phyloP scores from a whole-genome alignment of 2,329 filamentous ascomycete species.

The Tolypocladium sp. region DNA sequence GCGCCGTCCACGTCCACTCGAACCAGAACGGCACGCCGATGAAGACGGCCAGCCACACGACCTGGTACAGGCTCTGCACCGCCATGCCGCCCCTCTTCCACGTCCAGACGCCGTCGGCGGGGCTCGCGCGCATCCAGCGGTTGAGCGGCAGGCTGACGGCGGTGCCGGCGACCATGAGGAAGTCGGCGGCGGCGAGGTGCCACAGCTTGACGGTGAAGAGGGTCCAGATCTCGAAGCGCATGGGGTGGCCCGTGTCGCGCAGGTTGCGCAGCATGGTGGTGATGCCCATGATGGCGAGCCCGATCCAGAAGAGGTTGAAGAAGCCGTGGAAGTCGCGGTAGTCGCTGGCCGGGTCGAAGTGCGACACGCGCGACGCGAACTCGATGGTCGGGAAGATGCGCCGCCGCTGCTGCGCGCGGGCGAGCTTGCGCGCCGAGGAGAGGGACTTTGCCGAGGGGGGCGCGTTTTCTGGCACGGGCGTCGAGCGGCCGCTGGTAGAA shows the following conservation, averaged over 20 bases:
- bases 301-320: conserved; percentile 98
- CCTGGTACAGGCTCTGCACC: conserved; percentile 76
- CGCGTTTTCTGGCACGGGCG: conserved; percentile 78
- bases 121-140: conserved; percentile 47
- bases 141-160: conserved; percentile 67
- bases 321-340: conserved; percentile 95
- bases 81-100: conserved; percentile 74
- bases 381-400: conserved; percentile 90
- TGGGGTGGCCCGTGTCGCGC: conserved; percentile 83
- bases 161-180: conserved; percentile 74
- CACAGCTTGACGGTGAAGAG: conserved; percentile 83
- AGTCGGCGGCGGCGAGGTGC: conserved; percentile 76
- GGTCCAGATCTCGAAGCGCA: conserved; percentile 80
- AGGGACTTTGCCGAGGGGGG: conserved; percentile 86
- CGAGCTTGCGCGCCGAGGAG: conserved; percentile 74
- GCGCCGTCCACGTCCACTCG: conserved; percentile 93
- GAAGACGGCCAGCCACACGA: conserved; percentile 73
- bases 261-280: conserved; percentile 89
- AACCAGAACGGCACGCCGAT: conserved; percentile 75
- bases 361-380: conserved; percentile 82
- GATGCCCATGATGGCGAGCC: conserved; percentile 90
- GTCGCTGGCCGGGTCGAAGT: conserved; percentile 88
- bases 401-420: conserved; percentile 69
- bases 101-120: conserved; percentile 43
- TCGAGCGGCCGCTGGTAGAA: conserved; percentile 61